Evolutionary conservation across 306 rosid species (phyloP).

Genomic region (Gillenia trifoliata): DNA sequence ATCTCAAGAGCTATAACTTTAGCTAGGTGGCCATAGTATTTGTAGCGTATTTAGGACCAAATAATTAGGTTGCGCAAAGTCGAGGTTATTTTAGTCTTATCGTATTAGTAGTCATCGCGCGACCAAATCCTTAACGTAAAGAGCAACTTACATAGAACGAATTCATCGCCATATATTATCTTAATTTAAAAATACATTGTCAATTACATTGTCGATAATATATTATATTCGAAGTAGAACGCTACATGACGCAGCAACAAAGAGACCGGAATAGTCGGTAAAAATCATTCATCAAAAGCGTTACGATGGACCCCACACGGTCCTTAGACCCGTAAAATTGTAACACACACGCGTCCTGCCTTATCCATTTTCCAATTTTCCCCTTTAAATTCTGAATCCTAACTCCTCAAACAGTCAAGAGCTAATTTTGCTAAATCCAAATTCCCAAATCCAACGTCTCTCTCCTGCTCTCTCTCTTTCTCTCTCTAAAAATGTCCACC

Average conservation of each 20-base stretch:
- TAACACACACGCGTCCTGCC: conserved; percentile 40
- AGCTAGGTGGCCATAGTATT: too few relatives aligned
- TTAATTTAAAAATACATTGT: too few relatives aligned
- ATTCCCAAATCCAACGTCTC: neutral
- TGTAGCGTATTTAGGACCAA: too few relatives aligned
- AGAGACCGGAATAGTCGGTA: conserved; percentile 33
- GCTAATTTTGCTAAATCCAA: neutral
- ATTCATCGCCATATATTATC: too few relatives aligned
- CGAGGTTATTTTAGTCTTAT: neutral
- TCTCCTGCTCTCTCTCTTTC: too few relatives aligned
- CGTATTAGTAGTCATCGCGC: neutral
- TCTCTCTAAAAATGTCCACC: conserved; percentile 43
- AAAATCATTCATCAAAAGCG: conserved; percentile 28
- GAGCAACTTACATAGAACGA: too few relatives aligned
- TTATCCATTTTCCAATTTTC: conserved; percentile 40
- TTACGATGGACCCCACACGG: conserved; percentile 13
- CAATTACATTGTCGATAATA: too few relatives aligned
- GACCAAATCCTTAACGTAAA: neutral
- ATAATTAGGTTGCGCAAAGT: neutral
- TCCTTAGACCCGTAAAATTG: neutral
- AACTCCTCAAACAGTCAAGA: neutral
- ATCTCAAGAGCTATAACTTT: neutral
- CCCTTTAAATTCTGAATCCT: conserved; percentile 10
- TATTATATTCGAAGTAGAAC: too few relatives aligned
- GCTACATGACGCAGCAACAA: neutral